Evolutionary conservation across 441 rosid species (phyloP).

Genomic region (Gossypium gossypioides): DNA sequence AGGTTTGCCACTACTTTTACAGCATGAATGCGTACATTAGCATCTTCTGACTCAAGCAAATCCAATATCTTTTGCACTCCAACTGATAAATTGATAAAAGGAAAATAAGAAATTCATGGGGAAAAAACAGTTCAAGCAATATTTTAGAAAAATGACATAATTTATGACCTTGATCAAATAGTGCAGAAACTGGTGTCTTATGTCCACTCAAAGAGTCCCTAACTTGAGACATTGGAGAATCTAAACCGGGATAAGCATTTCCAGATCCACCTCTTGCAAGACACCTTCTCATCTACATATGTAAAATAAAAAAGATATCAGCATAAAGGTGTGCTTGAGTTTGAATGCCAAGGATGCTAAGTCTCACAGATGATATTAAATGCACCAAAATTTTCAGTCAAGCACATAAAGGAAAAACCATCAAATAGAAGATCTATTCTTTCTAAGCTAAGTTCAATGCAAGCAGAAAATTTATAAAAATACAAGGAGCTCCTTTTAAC

Average conservation of each 20-base stretch:
- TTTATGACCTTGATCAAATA: conserved; percentile 40
- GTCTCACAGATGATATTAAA: not conserved
- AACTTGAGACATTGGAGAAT: conserved; percentile 43
- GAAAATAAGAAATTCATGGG: conserved; percentile 15
- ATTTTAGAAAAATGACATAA: not conserved
- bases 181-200: conserved; percentile 43
- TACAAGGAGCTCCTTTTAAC: not conserved
- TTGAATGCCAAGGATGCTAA: not conserved
- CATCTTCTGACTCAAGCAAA: conserved; percentile 85
- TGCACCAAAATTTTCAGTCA: conserved; percentile 2
- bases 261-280: conserved; percentile 56
- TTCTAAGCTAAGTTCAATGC: not conserved
- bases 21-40: conserved; percentile 83
- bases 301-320: conserved; percentile 1
- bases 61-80: conserved; percentile 83
- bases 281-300: conserved; percentile 55
- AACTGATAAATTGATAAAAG: conserved; percentile 44
- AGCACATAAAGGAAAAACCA: not conserved
- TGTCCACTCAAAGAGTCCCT: conserved; percentile 55
- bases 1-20: conserved; percentile 95
- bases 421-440: not conserved
- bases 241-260: conserved; percentile 44
- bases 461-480: not conserved
- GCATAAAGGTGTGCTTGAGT: not conserved
- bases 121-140: not conserved